Evolutionary conservation across 495 filamentous ascomycete genomes (phyloP).

Genomic region (Penicillium dipodomyicola): DNA sequence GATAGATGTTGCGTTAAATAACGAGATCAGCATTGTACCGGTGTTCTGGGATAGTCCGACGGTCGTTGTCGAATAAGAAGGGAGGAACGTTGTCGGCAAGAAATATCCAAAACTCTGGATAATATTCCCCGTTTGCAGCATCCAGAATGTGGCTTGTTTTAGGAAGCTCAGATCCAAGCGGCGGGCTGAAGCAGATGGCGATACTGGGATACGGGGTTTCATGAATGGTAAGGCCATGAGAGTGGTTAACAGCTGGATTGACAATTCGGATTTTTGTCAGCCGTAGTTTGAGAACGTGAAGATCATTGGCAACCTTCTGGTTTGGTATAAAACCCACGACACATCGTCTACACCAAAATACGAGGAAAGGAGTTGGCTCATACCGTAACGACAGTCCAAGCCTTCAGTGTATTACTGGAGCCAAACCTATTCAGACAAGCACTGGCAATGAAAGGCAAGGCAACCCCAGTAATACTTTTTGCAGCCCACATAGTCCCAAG

Average conservation of each 20-base stretch:
- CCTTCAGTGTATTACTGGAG: constrained; percentile 52
- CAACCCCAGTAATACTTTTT: constrained; percentile 47
- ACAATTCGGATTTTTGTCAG: constrained; percentile 1
- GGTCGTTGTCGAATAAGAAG: constrained; percentile 53
- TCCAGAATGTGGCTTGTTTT: constrained; percentile 47
- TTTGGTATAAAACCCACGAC: background rate
- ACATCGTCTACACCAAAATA: background rate
- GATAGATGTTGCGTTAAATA: constrained; percentile 58
- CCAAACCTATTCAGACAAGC: constrained; percentile 53
- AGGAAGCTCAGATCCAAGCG: constrained; percentile 52
- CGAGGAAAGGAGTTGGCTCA: background rate
- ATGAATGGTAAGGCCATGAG: constrained; percentile 56
- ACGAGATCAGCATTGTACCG: constrained; percentile 51
- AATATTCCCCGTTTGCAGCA: constrained; percentile 56
- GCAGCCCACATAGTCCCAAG: constrained; percentile 58
- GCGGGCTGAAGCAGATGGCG: constrained; percentile 25
- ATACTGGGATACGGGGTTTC: constrained; percentile 54
- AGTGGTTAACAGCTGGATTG: constrained; percentile 41
- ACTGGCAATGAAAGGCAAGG: constrained; percentile 53
- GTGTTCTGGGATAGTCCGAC: constrained; percentile 45
- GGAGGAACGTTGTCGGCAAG: constrained; percentile 64
- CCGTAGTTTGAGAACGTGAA: background rate
- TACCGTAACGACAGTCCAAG: constrained; percentile 51
- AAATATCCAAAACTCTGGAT: constrained; percentile 66
- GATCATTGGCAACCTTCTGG: background rate